Base-by-base conservation (phyloP, 345 rosid genomes). In the Camelina laxa region DNA sequence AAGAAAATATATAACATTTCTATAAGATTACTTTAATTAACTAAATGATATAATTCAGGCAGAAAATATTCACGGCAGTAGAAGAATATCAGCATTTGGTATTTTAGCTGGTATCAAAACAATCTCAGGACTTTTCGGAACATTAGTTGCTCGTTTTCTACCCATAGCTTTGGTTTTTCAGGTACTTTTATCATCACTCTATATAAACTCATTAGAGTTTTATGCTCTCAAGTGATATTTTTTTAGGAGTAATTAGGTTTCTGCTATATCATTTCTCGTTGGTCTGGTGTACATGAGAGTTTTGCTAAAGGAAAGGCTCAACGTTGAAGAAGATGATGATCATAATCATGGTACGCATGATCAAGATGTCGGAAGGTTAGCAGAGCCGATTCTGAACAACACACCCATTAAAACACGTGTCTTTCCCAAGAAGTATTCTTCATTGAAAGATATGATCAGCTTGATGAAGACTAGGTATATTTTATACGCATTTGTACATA, bases 211-310 rank as follows among this genome's bases (percentile, higher is more conserved):
- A 50, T 19, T 50, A 20, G 14, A 42, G 4, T n/a, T 14, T 33
- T 20, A 19, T 21, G 48, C 31, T 64, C 63, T 57, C 42, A 38
- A 38, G 41, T 63, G 14, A 38, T 38, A 10, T 10, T 10, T 10
- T 10, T 11, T 38, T 10, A 3, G 42, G 42, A 38, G 13, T 38
- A 38, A 38, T 30, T 77, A 91, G 96, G 82, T 86, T 14, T 91
- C 96, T 42, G 83, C 95, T 7, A 38, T 78, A 65, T 76, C 79
- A 30, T 85, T 87, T 10, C 82, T 90, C 75, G 55, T 83, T 69
- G 92, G 86, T 1, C 59, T 77, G 9, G 86, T 84, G 16, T 94
- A 94, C 87, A 90, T 90, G 98, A 88, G 96, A 77, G 30, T 87
- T 73, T 91, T 91, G 58, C 87, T 94, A 21, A 64, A 85, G 76